Percentiles rank a stretch among this genome's conserved stretches.
Conservation (phyloP, 2,329 filamentous ascomycete species). For the Sporothrix euskadiensis region DNA sequence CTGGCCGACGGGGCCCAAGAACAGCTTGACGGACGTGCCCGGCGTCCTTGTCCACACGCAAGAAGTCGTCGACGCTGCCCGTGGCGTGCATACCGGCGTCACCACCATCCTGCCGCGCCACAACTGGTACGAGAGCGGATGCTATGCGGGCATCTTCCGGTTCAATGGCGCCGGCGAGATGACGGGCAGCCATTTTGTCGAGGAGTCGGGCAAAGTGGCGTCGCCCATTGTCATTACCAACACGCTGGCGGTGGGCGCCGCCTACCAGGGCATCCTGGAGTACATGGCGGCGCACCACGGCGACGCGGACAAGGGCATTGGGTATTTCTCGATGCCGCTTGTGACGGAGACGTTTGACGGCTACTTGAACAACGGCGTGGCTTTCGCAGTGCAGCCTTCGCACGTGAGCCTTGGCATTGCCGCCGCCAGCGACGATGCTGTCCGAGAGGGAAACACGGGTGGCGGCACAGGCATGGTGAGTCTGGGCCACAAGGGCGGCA, state of each 20-base stretch:
- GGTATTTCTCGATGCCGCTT: constrained; percentile 58
- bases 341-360: constrained; percentile 66
- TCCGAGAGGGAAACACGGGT: constrained; percentile 63
- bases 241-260: constrained; percentile 58
- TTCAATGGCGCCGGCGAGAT: constrained; percentile 67
- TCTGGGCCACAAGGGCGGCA: constrained; percentile 67
- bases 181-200: constrained; percentile 62
- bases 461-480: constrained; percentile 70
- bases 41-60: constrained; percentile 51
- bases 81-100: constrained; percentile 44
- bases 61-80: constrained; percentile 41
- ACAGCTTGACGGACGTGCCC: constrained; percentile 54
- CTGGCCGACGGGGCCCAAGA: constrained; percentile 48
- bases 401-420: constrained; percentile 58
- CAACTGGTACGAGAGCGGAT: constrained; percentile 45
- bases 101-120: constrained; percentile 51
- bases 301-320: constrained; percentile 38
- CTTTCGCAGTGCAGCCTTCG: constrained; percentile 55
- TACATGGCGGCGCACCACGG: constrained; percentile 52
- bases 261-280: constrained; percentile 60
- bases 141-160: constrained; percentile 55
- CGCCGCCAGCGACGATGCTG: constrained; percentile 50
- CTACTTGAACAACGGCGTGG: constrained; percentile 57
- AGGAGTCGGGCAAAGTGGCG: constrained; percentile 60
- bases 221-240: constrained; percentile 63